Conservation (phyloP, 768 basidiomycete genomes). For the Hemileccinum impolitum region DNA sequence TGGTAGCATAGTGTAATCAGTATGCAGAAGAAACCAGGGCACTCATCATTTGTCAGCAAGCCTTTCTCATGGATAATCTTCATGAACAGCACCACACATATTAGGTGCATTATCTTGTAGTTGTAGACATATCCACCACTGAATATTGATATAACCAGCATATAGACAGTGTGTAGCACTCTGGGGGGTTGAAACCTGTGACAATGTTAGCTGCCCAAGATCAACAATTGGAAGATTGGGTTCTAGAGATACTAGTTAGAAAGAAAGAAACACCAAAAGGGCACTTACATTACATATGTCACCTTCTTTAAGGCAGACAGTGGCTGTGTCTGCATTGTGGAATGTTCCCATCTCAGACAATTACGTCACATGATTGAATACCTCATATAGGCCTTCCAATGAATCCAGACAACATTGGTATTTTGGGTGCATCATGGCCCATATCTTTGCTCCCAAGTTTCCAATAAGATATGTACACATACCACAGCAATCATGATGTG, state of each 20-base stretch:
- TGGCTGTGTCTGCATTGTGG: neutral
- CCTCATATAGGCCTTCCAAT: neutral
- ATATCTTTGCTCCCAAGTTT: neutral
- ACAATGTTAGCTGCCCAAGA: no score
- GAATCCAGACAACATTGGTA: neutral
- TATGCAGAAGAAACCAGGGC: no score
- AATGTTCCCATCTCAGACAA: neutral
- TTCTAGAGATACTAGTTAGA: no score
- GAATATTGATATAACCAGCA: neutral
- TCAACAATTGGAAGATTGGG: no score
- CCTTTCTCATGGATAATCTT: fast-evolving
- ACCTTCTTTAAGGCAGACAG: neutral
- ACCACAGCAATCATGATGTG: slow-evolving; percentile 3
- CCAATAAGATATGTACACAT: neutral
- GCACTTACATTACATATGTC: neutral
- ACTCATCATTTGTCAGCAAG: neutral
- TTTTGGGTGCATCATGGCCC: neutral
- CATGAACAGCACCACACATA: neutral
- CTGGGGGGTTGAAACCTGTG: neutral
- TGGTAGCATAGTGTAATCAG: no score
- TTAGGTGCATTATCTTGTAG: neutral
- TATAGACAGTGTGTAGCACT: neutral
- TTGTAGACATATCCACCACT: neutral
- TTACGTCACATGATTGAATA: neutral
- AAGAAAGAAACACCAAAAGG: no score